These are phyloP conservation scores for Fomitopsis pulvina DNA, from an alignment of 768 basidiomycete species.

Conservation along the genomic window DNA sequence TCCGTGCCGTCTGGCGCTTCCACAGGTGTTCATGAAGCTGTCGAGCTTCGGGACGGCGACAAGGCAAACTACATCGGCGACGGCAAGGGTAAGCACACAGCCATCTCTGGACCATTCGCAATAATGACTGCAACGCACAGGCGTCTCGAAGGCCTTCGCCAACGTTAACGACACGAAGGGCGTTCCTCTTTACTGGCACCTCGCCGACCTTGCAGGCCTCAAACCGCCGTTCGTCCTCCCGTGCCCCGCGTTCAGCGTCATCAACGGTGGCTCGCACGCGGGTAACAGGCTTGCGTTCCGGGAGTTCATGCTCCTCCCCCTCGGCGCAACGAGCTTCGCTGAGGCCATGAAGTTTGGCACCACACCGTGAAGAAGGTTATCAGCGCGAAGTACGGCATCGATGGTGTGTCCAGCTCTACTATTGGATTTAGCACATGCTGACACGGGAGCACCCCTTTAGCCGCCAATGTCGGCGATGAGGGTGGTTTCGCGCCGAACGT, in stretches of 20 bases:
- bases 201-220: conserved; percentile 93
- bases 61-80: conserved; percentile 88
- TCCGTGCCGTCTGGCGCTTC: conserved; percentile 98
- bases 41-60: conserved; percentile 97
- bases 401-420: conserved; percentile 50
- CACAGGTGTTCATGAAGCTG: conserved; percentile 96
- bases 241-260: conserved; percentile 94
- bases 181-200: conserved; percentile 92
- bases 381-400: conserved; percentile 97
- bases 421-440: conserved; percentile 9
- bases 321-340: conserved; percentile 84
- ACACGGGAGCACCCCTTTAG: too few species aligned
- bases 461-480: conserved; percentile 99
- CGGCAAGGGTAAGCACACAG: conserved; percentile 76
- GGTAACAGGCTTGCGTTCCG: conserved; percentile 99
- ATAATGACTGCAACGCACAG: too few species aligned
- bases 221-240: conserved; percentile 93
- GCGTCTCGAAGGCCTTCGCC: conserved; percentile 87
- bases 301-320: conserved; percentile 99
- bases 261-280: conserved; percentile 99
- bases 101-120: too few species aligned
- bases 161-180: conserved; percentile 94
- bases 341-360: conserved; percentile 98
- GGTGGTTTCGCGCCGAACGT: conserved; percentile 99
- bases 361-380: conserved; percentile 99